Conservation (phyloP, 2,329 filamentous ascomycete species). For the Ophiostoma triangulosporum region DNA sequence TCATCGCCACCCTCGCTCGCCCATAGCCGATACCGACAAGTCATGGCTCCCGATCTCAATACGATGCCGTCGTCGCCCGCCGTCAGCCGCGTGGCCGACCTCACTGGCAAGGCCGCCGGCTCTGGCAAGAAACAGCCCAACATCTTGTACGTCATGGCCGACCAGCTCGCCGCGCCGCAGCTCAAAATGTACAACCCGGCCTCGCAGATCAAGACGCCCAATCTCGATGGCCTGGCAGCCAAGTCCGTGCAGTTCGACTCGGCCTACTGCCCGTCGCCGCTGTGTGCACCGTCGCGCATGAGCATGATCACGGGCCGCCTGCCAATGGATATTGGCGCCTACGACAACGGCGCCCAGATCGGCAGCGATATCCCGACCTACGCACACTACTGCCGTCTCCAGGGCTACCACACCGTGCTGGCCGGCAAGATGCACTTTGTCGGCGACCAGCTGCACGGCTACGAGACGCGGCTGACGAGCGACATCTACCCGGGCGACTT, state of each 20-base stretch:
- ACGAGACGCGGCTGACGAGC: slow-evolving; percentile 81
- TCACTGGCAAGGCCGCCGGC: neutral
- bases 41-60: slow-evolving; percentile 63
- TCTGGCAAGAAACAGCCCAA: slow-evolving; percentile 44
- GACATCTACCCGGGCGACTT: slow-evolving; percentile 94
- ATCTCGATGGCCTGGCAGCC: slow-evolving; percentile 71
- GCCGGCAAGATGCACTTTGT: slow-evolving; percentile 98
- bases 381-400: slow-evolving; percentile 74
- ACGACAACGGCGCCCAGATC: slow-evolving; percentile 81
- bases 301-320: slow-evolving; percentile 88
- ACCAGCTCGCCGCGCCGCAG: slow-evolving; percentile 81
- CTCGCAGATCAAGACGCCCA: slow-evolving; percentile 83
- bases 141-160: slow-evolving; percentile 91
- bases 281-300: slow-evolving; percentile 87
- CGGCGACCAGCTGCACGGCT: slow-evolving; percentile 86
- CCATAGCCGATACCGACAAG: neutral
- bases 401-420: slow-evolving; percentile 79
- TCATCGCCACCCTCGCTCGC: neutral
- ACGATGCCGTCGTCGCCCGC: slow-evolving; percentile 44
- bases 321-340: slow-evolving; percentile 82
- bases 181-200: slow-evolving; percentile 84
- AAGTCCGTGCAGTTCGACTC: slow-evolving; percentile 82
- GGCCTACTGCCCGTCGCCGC: slow-evolving; percentile 85
- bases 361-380: slow-evolving; percentile 78
- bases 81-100: neutral